phyloP scores from a whole-genome alignment of 1,139 yeast species.

The Zhuliangozyma parablackwelliae region DNA sequence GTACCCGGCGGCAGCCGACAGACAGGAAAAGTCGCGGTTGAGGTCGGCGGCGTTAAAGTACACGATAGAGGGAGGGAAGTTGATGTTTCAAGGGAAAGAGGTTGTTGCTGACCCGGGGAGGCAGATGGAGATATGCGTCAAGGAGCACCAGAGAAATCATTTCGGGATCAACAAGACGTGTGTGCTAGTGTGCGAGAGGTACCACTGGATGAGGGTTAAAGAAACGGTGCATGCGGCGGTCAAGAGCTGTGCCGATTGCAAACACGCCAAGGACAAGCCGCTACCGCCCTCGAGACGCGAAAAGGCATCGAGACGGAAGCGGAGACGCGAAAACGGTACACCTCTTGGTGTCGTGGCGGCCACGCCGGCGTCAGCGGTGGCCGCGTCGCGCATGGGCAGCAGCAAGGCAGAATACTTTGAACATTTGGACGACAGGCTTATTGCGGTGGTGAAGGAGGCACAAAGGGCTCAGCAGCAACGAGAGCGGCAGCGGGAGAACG shows the following conservation, averaged over 20 bases:
- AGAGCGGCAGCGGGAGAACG: conserved; percentile 11
- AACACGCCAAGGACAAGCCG: conserved; percentile 37
- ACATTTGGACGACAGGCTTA: conserved; percentile 48
- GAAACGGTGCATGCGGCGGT: conserved; percentile 82
- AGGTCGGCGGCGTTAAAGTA: conserved; percentile 82
- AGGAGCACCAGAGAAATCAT: conserved; percentile 64
- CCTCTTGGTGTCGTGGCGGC: conserved; percentile 30
- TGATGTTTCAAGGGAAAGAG: conserved; percentile 75
- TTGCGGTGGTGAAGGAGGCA: conserved; percentile 68
- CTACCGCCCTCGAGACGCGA: conserved; percentile 7
- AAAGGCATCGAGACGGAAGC: conserved; percentile 1
- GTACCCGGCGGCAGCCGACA: conserved; percentile 78
- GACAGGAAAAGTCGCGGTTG: conserved; percentile 80
- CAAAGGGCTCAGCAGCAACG: conserved; percentile 35
- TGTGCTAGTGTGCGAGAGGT: conserved; percentile 67
- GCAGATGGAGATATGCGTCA: conserved; percentile 73
- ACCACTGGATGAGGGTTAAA: conserved; percentile 89
- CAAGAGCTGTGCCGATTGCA: conserved; percentile 71
- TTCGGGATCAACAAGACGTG: conserved; percentile 93
- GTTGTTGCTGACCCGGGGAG: conserved; percentile 72
- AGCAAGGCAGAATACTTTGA: no score
- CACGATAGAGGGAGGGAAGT: conserved; percentile 61
- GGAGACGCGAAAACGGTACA: background rate
- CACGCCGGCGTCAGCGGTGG: conserved; percentile 29
- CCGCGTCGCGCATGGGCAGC: conserved; percentile 18